Evolutionary conservation across 2,329 filamentous ascomycete species (phyloP), one percentile per base, ranked within the genome.

Genomic region (Myrmaecium sp.): DNA sequence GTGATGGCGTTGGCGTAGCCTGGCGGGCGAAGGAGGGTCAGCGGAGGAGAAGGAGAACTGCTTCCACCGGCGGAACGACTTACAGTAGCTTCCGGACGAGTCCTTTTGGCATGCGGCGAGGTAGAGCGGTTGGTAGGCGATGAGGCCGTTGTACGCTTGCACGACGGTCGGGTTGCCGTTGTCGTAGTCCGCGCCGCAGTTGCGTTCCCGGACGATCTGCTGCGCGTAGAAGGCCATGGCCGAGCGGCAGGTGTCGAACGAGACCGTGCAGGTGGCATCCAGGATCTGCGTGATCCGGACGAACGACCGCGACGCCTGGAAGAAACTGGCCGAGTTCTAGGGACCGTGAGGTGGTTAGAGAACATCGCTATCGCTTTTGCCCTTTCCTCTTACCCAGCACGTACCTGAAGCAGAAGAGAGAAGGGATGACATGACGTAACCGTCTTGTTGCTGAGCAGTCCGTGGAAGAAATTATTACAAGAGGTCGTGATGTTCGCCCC

Each of bases 301-400:
- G 18, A 76, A 60, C 4, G 78, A 77, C 43, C 69, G 74, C 34
- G 75, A 65, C 11, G 74, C 74, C 30, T 81, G 60, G 58, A 95
- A 95, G 56, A 94, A 93, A 21, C 71, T 70, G 27, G 64, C 68
- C 6, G 86, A 94, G 34, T 78, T 82, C 72, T 92, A 47, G 17
- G 27, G 21, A 33, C 17, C 21, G 8, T 4, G n/a, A 16, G 10
- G 17, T 14, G 11, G 11, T 16, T 16, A 23, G 5, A 11, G 17
- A 11, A 21, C n/a, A n/a, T n/a, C n/a, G n/a, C n/a, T n/a, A n/a
- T n/a, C n/a, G n/a, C n/a, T n/a, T n/a, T n/a, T n/a, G n/a, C n/a
- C n/a, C n/a, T n/a, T n/a, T n/a, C n/a, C n/a, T n/a, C n/a, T n/a
- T n/a, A n/a, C n/a, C n/a, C 11, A 8, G 10, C 17, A 35, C 66